These are phyloP conservation scores for Filobasidium floriforme DNA, from an alignment of 768 basidiomycete species.

Conservation along the genomic window DNA sequence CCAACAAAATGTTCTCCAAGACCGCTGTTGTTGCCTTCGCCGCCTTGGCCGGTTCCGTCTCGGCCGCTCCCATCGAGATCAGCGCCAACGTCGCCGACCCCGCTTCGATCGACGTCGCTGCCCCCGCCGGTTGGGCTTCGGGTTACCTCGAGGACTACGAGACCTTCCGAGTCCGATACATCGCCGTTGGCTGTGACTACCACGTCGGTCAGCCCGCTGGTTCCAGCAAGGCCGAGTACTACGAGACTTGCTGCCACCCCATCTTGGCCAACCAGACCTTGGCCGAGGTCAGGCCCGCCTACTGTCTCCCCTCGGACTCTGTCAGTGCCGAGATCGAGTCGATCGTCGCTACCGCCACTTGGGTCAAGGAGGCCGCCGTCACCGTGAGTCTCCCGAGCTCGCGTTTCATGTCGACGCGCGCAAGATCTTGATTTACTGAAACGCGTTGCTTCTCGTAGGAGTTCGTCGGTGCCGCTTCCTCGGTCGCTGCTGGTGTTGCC, in stretches of 20 bases:
- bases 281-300: conserved; percentile 48
- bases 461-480: conserved; percentile 20
- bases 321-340: not conserved
- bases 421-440: not conserved
- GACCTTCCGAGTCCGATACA: conserved; percentile 57
- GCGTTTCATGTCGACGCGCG: not conserved
- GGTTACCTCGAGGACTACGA: conserved; percentile 44
- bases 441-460: not conserved
- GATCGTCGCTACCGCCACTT: conserved; percentile 25
- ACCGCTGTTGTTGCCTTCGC: conserved; percentile 28
- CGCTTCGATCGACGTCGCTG: conserved; percentile 4
- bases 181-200: conserved; percentile 51
- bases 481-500: conserved; percentile 27
- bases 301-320: conserved; percentile 51
- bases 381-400: conserved; percentile 20
- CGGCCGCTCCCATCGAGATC: conserved; percentile 24
- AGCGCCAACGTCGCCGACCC: conserved; percentile 16
- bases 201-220: conserved; percentile 46
- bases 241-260: conserved; percentile 65
- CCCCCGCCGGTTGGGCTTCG: conserved; percentile 32
- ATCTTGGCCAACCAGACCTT: conserved; percentile 58
- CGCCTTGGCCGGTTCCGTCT: conserved; percentile 26
- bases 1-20: conserved; percentile 26
- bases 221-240: conserved; percentile 43
- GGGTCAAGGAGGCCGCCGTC: conserved; percentile 28